A percentile compares a stretch with the other conserved stretches of the same genome.
phyloP scores from a whole-genome alignment of 2,329 filamentous ascomycete species.

The Talaromyces funiculosus region DNA sequence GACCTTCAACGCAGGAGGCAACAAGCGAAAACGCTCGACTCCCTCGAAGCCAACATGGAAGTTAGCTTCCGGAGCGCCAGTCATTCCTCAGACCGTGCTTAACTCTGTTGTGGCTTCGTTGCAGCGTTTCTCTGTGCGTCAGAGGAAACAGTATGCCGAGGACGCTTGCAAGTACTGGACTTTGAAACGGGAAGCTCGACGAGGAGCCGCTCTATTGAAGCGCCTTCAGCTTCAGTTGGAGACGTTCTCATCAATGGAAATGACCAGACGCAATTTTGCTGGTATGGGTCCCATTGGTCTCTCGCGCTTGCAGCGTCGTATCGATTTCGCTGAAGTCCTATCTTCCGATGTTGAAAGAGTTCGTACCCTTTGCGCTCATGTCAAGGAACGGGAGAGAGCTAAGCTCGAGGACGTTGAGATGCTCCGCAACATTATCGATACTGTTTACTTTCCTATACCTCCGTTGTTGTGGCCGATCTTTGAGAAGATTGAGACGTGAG shows the following conservation, averaged over 20 bases:
- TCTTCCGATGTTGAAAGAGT: conserved; percentile 67
- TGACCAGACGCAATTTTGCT: conserved; percentile 91
- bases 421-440: conserved; percentile 74
- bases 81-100: conserved; percentile 84
- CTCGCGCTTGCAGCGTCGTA: conserved; percentile 69
- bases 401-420: conserved; percentile 73
- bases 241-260: conserved; percentile 94
- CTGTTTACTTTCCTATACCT: conserved; percentile 84
- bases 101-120: conserved; percentile 80
- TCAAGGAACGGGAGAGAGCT: conserved; percentile 69
- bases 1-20: conserved; percentile 51
- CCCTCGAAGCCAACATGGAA: conserved; percentile 73
- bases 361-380: conserved; percentile 60
- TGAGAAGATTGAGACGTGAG: conserved; percentile 75
- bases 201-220: conserved; percentile 87
- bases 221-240: conserved; percentile 91
- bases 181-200: conserved; percentile 83
- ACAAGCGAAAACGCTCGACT: conserved; percentile 51
- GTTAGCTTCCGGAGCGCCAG: conserved; percentile 85
- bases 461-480: conserved; percentile 71
- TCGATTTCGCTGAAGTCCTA: conserved; percentile 73
- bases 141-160: conserved; percentile 85
- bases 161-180: conserved; percentile 98
- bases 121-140: conserved; percentile 73
- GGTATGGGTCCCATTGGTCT: conserved; percentile 84